Percentiles rank a stretch among this genome's conserved stretches.
Conservation (phyloP, 176 grass and related monocot genomes). For the Aegilops bicornis region DNA sequence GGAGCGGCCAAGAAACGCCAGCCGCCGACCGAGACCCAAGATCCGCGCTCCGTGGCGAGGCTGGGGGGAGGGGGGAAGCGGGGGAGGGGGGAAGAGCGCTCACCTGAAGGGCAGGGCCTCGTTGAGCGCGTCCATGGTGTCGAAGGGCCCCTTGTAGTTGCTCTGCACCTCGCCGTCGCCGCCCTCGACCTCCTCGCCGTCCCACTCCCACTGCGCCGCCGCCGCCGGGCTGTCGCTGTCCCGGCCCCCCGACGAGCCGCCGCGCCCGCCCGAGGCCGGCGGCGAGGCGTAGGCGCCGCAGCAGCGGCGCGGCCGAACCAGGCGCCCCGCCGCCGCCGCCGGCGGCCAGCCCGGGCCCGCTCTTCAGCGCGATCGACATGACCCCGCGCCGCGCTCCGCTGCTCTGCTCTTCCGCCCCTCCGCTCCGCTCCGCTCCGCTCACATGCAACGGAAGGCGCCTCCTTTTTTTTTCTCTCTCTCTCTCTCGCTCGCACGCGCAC, state of each 20-base stretch:
- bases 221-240: slow-evolving; percentile 55
- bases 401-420: slow-evolving; percentile 16
- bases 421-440: slow-evolving; percentile 24
- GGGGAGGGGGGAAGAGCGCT: neutral
- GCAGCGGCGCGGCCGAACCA: slow-evolving; percentile 36
- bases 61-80: neutral
- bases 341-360: slow-evolving; percentile 32
- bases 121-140: slow-evolving; percentile 87
- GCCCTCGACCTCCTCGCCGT: slow-evolving; percentile 71
- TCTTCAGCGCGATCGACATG: slow-evolving; percentile 79
- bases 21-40: slow-evolving; percentile 37
- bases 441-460: slow-evolving; percentile 42
- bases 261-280: slow-evolving; percentile 38
- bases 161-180: slow-evolving; percentile 85
- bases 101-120: slow-evolving; percentile 89
- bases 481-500: slow-evolving; percentile 38
- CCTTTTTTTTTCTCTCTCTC: slow-evolving; percentile 11
- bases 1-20: neutral
- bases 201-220: slow-evolving; percentile 54
- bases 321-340: neutral
- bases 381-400: slow-evolving; percentile 17
- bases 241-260: slow-evolving; percentile 66
- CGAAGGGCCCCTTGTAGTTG: slow-evolving; percentile 75
- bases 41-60: slow-evolving; percentile 7
- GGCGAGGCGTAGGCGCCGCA: slow-evolving; percentile 50